A percentile compares a stretch with the other conserved stretches of the same genome.
phyloP scores from a whole-genome alignment of 805 yeast species.

The Metschnikowia aberdeeniae region DNA sequence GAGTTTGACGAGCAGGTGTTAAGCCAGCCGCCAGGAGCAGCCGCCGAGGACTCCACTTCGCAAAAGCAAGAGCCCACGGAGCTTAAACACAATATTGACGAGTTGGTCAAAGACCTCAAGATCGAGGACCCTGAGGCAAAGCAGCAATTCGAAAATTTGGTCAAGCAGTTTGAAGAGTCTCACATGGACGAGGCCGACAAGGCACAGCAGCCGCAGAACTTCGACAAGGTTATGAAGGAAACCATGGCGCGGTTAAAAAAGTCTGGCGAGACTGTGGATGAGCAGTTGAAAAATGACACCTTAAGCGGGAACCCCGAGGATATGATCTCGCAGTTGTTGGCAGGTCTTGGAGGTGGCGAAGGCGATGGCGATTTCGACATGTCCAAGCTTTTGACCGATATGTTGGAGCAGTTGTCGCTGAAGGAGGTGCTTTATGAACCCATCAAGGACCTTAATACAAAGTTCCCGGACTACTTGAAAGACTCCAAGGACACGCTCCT shows the following conservation, averaged over 20 bases:
- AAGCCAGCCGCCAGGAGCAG: slow-evolving; percentile 56
- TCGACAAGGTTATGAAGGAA: slow-evolving; percentile 72
- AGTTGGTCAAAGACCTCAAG: slow-evolving; percentile 44
- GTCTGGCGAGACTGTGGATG: slow-evolving; percentile 68
- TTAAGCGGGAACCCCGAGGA: slow-evolving; percentile 41
- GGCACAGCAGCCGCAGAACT: slow-evolving; percentile 36
- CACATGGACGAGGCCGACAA: slow-evolving; percentile 30
- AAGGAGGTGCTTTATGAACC: slow-evolving; percentile 88
- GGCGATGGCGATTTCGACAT: slow-evolving; percentile 52
- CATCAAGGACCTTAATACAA: slow-evolving; percentile 69
- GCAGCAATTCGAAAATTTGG: slow-evolving; percentile 47
- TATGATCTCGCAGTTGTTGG: slow-evolving; percentile 59
- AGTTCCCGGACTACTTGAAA: slow-evolving; percentile 68
- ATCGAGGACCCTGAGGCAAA: slow-evolving; percentile 52
- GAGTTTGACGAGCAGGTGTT: slow-evolving; percentile 75
- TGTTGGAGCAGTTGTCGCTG: slow-evolving; percentile 77
- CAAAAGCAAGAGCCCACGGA: slow-evolving; percentile 31
- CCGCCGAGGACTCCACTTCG: slow-evolving; percentile 12
- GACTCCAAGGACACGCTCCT: slow-evolving; percentile 45
- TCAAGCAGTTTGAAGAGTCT: slow-evolving; percentile 37
- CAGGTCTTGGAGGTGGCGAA: slow-evolving; percentile 40
- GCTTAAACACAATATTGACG: slow-evolving; percentile 33
- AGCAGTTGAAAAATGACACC: slow-evolving; percentile 46
- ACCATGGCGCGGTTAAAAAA: slow-evolving; percentile 78
- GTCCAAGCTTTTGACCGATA: slow-evolving; percentile 59